Conservation (phyloP, 345 rosid species). For the Populus davidiana region DNA sequence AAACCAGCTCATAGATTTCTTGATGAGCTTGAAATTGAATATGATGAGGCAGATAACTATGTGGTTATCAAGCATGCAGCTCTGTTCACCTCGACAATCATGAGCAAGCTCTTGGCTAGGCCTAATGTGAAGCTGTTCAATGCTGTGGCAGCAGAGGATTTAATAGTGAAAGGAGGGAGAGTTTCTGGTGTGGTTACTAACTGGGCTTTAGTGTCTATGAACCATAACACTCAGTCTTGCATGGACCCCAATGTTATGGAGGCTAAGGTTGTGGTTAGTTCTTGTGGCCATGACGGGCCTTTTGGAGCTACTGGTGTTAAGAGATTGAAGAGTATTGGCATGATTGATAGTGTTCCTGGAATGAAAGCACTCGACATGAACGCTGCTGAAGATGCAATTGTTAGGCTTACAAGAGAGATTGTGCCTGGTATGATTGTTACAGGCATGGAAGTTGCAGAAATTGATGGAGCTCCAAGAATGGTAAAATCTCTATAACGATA, state of each 20-base stretch:
- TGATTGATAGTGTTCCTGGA: constrained; percentile 21
- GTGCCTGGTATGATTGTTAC: constrained; percentile 25
- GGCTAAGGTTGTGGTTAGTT: constrained; percentile 89
- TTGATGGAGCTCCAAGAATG: constrained; percentile 24
- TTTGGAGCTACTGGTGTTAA: constrained; percentile 86
- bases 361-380: constrained; percentile 21
- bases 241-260: constrained; percentile 99
- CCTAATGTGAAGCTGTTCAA: constrained; percentile 94
- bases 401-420: constrained; percentile 17
- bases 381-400: constrained; percentile 18
- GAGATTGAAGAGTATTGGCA: constrained; percentile 15
- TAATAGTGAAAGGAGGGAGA: constrained; percentile 70
- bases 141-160: constrained; percentile 87
- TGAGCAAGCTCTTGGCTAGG: constrained; percentile 91
- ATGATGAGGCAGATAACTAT: constrained; percentile 75
- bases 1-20: constrained; percentile 85
- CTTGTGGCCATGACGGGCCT: constrained; percentile 90
- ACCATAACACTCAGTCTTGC: constrained; percentile 94
- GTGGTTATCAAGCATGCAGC: constrained; percentile 88
- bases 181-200: constrained; percentile 94
- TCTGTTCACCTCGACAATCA: constrained; percentile 83
- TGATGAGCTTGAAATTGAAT: constrained; percentile 66
- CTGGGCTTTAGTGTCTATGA: constrained; percentile 93
- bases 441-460: constrained; percentile 26
- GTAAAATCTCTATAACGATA: constrained; percentile 1